These are phyloP conservation scores for Botrytis pseudocinerea DNA, from an alignment of 2,329 filamentous ascomycete genomes.

Conservation along the genomic window DNA sequence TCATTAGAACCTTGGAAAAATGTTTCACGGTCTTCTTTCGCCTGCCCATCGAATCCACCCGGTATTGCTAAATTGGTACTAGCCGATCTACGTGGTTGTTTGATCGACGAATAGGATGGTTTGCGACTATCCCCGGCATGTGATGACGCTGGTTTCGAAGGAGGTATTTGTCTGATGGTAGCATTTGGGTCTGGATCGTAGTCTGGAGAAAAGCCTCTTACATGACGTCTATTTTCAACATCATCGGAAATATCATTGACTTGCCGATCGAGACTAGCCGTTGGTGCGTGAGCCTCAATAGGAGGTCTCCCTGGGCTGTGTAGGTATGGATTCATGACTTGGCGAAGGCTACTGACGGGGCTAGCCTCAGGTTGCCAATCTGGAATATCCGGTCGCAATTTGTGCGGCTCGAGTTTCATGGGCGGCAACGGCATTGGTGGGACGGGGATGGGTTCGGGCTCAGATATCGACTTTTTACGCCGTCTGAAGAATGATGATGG, in stretches of 20 bases:
- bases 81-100: slow-evolving; percentile 27
- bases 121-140: slow-evolving; percentile 12
- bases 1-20: slow-evolving; percentile 56
- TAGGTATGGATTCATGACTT: slow-evolving; percentile 86
- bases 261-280: slow-evolving; percentile 30
- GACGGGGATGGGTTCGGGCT: slow-evolving; percentile 60
- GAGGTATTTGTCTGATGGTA: slow-evolving; percentile 64
- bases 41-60: slow-evolving; percentile 31
- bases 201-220: slow-evolving; percentile 70
- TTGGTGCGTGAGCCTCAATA: slow-evolving; percentile 29
- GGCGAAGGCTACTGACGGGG: slow-evolving; percentile 76
- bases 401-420: slow-evolving; percentile 9
- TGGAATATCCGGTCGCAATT: slow-evolving; percentile 32
- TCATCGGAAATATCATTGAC: slow-evolving; percentile 33
- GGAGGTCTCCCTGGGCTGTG: slow-evolving; percentile 33
- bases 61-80: slow-evolving; percentile 23
- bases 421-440: slow-evolving; percentile 46
- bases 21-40: slow-evolving; percentile 43
- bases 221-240: slow-evolving; percentile 23
- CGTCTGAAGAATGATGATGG: slow-evolving; percentile 91
- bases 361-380: slow-evolving; percentile 45
- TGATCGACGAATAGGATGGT: slow-evolving; percentile 26
- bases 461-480: slow-evolving; percentile 84
- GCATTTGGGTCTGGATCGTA: slow-evolving; percentile 73
- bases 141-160: slow-evolving; percentile 10